Evolutionary conservation across 192 early-diverging fungal species (phyloP).

Genomic region (Umbelopsis sp.): DNA sequence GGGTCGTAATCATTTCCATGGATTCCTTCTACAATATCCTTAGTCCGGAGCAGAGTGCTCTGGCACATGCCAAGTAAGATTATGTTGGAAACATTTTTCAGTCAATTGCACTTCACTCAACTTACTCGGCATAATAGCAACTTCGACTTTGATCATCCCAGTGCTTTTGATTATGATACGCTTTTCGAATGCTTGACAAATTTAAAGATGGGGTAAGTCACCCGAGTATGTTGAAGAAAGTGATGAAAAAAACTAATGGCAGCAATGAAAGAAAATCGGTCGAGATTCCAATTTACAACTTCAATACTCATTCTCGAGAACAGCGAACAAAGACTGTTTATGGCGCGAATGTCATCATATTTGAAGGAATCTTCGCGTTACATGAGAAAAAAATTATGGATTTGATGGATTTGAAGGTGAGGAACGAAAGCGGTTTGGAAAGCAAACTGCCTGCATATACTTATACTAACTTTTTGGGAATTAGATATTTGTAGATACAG

Average conservation of each 20-base stretch:
- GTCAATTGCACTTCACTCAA: neutral
- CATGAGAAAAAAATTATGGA: slow-evolving; percentile 81
- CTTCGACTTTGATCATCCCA: slow-evolving; percentile 93
- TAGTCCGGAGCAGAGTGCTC: slow-evolving; percentile 68
- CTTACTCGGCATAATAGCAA: slow-evolving; percentile 51
- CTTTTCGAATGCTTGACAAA: slow-evolving; percentile 71
- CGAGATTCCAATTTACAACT: slow-evolving; percentile 91
- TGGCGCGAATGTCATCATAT: slow-evolving; percentile 94
- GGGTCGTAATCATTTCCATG: slow-evolving; percentile 93
- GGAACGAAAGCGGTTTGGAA: slow-evolving; percentile 10
- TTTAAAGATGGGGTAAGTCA: slow-evolving; percentile 73
- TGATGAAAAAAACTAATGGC: neutral
- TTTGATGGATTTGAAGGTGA: slow-evolving; percentile 80
- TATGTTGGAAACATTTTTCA: neutral
- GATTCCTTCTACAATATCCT: slow-evolving; percentile 94
- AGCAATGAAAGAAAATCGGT: slow-evolving; percentile 53
- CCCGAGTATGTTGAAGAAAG: neutral
- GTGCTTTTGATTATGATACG: slow-evolving; percentile 84
- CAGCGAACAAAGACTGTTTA: slow-evolving; percentile 75
- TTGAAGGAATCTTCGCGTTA: slow-evolving; percentile 98
- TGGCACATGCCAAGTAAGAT: slow-evolving; percentile 52
- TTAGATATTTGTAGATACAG: slow-evolving; percentile 93
- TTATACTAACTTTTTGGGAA: neutral
- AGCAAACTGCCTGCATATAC: neutral
- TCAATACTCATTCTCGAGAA: slow-evolving; percentile 81